Evolutionary conservation across 768 basidiomycete genomes (phyloP), one percentile per base, ranked within the genome.

Genomic region (Leccinum boreale): DNA sequence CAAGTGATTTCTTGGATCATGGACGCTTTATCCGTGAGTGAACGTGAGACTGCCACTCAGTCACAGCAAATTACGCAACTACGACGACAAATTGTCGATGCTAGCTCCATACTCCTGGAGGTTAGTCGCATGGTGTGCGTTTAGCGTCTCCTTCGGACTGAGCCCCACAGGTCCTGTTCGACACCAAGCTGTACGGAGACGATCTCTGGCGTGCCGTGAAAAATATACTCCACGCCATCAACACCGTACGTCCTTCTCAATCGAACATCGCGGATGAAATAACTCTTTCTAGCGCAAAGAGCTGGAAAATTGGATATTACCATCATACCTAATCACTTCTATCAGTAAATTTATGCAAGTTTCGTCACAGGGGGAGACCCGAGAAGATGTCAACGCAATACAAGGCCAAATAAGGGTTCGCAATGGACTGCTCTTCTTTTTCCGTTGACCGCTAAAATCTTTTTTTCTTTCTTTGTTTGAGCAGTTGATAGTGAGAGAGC

Each of bases 341-440:
- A 64, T 81, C 59, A 69, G 65, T 58, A 70, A 67, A 62, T 65
- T 66, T 59, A 48, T 48, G 21, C 69, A 73, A 66, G 61, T 65
- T 33, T 61, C 65, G 55, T 52, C 68, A 12, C 63, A 57, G 64
- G 58, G 62, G 47, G 60, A 64, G 50, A 57, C 58, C n/a, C 62
- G 60, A 63, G 68, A 68, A 48, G 63, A 58, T 15, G 56, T 53
- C 28, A 50, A 58, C 62, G 75, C 74, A 57, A 65, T 81, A 35
- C 73, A 77, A 70, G 69, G 68, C 56, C 75, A 81, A 59, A 78
- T 81, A 57, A 83, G 78, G 82, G 82, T 84, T 82, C 80, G 82
- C 79, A 78, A 65, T 75, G 77, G 77, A 69, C 76, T 66, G 65
- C 68, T 75, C 73, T 66, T 58, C 65, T 68, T 70, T 67, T 58